Conservation (phyloP, 345 rosid genomes). For the Salix purpurea region DNA sequence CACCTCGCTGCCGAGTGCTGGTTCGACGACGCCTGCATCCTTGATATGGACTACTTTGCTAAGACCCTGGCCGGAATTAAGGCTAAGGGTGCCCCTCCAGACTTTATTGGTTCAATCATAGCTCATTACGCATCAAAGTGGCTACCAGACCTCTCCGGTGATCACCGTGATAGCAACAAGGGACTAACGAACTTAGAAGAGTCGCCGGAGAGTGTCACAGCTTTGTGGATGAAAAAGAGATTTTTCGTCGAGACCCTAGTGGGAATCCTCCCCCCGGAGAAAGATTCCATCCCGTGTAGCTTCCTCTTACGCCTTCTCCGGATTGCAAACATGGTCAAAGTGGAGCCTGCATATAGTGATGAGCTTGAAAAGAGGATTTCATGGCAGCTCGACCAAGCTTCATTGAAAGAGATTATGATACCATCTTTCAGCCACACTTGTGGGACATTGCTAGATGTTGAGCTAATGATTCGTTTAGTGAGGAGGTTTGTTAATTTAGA, state of each 20-base stretch:
- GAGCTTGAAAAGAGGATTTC: conserved; percentile 77
- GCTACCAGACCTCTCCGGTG: conserved; percentile 65
- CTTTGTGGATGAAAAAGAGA: conserved; percentile 66
- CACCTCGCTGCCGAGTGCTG: conserved; percentile 34
- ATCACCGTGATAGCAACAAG: conserved; percentile 1
- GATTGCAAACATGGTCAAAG: conserved; percentile 70
- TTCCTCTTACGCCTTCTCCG: conserved; percentile 84
- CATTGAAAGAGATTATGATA: conserved; percentile 78
- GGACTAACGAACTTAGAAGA: conserved; percentile 18
- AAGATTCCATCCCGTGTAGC: conserved; percentile 68
- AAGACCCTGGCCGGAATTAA: conserved; percentile 65
- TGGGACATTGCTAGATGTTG: conserved; percentile 69
- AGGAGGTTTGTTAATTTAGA: conserved; percentile 45
- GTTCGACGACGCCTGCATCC: conserved; percentile 71
- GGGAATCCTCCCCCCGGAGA: conserved; percentile 80
- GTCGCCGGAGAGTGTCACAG: conserved; percentile 55
- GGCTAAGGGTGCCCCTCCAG: conserved; percentile 76
- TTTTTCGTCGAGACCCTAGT: conserved; percentile 70
- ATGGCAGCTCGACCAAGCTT: conserved; percentile 84
- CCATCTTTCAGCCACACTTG: conserved; percentile 88
- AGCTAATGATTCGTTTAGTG: conserved; percentile 64
- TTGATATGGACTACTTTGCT: conserved; percentile 77
- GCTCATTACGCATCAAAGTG: conserved; percentile 80
- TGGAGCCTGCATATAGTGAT: conserved; percentile 38
- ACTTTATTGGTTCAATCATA: conserved; percentile 75